Evolutionary conservation across 441 rosid genomes (phyloP).

Genomic region (Erodium moschatum): DNA sequence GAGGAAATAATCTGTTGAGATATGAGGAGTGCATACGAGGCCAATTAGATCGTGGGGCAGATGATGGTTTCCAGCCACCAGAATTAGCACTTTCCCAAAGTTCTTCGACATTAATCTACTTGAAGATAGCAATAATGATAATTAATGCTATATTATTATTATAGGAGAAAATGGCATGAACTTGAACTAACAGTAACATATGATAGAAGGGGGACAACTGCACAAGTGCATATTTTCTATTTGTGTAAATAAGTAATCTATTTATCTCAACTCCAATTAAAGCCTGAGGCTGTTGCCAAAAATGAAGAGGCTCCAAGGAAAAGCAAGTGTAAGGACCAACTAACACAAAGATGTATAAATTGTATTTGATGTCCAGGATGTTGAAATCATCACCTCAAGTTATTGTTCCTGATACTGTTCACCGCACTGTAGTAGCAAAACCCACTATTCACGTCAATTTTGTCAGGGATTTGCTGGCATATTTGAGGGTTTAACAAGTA

Average conservation of each 20-base stretch:
- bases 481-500: no score
- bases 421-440: no score
- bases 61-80: conserved; percentile 89
- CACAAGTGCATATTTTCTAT: neutral
- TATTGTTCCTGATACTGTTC: neutral
- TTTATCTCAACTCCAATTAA: neutral
- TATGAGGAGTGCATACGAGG: conserved; percentile 41
- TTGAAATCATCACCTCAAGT: neutral
- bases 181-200: conserved; percentile 1
- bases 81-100: conserved; percentile 89
- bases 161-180: conserved; percentile 16
- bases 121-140: conserved; percentile 16
- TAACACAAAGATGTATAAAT: neutral
- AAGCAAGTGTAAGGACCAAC: neutral
- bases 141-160: neutral
- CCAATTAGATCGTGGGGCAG: conserved; percentile 92
- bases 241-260: neutral
- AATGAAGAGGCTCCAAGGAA: neutral
- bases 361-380: neutral
- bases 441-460: no score
- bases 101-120: conserved; percentile 61
- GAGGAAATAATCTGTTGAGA: conserved; percentile 4
- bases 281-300: neutral
- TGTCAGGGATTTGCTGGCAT: no score
- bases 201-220: neutral